A percentile compares a stretch with the other conserved stretches of the same genome.
Evolutionary conservation across 2,329 filamentous ascomycete species (phyloP).

Genomic region (Trichoderma breve): DNA sequence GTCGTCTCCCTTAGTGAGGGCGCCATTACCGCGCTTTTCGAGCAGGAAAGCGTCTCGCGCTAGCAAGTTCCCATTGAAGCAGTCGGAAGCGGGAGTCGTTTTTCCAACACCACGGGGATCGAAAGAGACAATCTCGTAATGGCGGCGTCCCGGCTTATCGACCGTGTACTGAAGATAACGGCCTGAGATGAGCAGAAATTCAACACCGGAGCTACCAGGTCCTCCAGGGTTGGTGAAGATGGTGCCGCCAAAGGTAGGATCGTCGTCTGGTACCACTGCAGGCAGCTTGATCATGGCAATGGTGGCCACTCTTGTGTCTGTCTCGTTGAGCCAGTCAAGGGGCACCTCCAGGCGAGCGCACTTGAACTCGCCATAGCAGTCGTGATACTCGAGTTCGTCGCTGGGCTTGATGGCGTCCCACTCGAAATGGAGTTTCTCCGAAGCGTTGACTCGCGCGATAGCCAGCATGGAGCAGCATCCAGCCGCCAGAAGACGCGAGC

Average conservation of each 20-base stretch:
- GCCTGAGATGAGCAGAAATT: slow-evolving; percentile 29
- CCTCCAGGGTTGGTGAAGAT: slow-evolving; percentile 47
- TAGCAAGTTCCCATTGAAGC: slow-evolving; percentile 34
- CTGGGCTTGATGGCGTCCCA: slow-evolving; percentile 38
- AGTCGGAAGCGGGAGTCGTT: slow-evolving; percentile 39
- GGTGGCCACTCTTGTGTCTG: slow-evolving; percentile 33
- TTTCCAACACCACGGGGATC: slow-evolving; percentile 44
- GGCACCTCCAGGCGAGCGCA: slow-evolving; percentile 46
- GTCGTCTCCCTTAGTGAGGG: slow-evolving; percentile 23
- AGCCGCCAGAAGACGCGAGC: slow-evolving; percentile 27
- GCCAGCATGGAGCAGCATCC: slow-evolving; percentile 49
- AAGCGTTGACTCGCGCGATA: slow-evolving; percentile 30
- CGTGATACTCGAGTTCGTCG: slow-evolving; percentile 37
- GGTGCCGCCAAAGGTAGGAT: slow-evolving; percentile 42
- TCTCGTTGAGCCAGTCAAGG: slow-evolving; percentile 40
- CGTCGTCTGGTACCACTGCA: slow-evolving; percentile 37
- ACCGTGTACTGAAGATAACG: slow-evolving; percentile 30
- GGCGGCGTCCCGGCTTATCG: slow-evolving; percentile 30
- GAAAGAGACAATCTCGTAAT: slow-evolving; percentile 44
- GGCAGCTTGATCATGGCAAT: slow-evolving; percentile 44
- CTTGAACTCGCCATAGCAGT: slow-evolving; percentile 39
- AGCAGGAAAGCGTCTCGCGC: slow-evolving; percentile 32
- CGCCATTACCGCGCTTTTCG: slow-evolving; percentile 34
- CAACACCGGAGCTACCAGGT: slow-evolving; percentile 42
- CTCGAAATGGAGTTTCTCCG: slow-evolving; percentile 29